Evolutionary conservation across 768 basidiomycete genomes (phyloP).

Genomic region (Boletus sp.): DNA sequence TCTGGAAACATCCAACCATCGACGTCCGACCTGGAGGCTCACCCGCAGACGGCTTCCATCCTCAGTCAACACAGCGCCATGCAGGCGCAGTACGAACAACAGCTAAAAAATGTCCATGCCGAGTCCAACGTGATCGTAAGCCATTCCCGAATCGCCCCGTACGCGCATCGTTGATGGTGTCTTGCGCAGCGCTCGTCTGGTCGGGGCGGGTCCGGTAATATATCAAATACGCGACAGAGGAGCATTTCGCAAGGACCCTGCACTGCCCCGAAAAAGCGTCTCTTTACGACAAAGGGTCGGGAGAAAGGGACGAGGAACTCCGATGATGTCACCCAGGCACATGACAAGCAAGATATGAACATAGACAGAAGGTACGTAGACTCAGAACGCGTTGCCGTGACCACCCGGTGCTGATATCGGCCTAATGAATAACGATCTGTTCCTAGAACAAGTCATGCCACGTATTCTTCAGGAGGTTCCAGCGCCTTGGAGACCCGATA

Average conservation of each 20-base stretch:
- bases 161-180: neutral
- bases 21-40: constrained; percentile 2
- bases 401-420: neutral
- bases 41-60: constrained; percentile 27
- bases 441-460: constrained; percentile 12
- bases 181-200: constrained; percentile 24
- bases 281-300: constrained; percentile 19
- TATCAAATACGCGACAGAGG: constrained; percentile 11
- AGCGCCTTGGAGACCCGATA: neutral
- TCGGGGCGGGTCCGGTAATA: constrained; percentile 29
- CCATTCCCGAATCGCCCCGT: neutral
- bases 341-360: neutral
- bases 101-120: constrained; percentile 11
- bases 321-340: neutral
- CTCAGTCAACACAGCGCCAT: constrained; percentile 16
- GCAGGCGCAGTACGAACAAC: constrained; percentile 16
- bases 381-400: neutral
- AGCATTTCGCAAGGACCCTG: constrained; percentile 5
- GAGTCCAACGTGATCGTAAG: constrained; percentile 22
- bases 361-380: constrained; percentile 8
- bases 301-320: neutral
- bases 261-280: neutral
- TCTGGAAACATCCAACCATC: constrained; percentile 22
- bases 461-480: constrained; percentile 12
- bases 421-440: neutral